Conservation (phyloP, 768 basidiomycete species). For the Pleurotus salmoneostramineus region DNA sequence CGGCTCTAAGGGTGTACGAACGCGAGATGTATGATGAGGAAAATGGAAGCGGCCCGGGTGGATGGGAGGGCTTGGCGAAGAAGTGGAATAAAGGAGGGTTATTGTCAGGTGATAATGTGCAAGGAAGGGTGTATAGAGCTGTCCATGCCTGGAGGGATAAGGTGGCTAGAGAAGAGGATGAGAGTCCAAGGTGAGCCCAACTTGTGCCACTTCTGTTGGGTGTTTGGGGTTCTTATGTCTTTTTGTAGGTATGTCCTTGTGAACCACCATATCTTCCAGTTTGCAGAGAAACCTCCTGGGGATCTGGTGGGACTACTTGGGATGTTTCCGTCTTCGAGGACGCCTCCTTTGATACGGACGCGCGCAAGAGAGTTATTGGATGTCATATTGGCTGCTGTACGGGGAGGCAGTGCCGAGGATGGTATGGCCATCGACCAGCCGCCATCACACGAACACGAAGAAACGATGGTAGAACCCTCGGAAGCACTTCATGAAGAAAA, state of each 20-base stretch:
- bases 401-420: background rate
- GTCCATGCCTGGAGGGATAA: constrained; percentile 84
- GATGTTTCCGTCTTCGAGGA: constrained; percentile 41
- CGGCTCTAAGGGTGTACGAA: constrained; percentile 67
- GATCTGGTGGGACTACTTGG: constrained; percentile 60
- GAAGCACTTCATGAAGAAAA: background rate
- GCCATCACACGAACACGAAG: no score
- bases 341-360: constrained; percentile 61
- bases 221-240: background rate
- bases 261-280: constrained; percentile 69
- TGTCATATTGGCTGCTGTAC: constrained; percentile 32
- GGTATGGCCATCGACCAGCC: background rate
- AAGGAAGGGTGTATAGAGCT: constrained; percentile 61
- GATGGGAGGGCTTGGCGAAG: constrained; percentile 74
- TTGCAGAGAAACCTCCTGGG: constrained; percentile 68
- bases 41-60: constrained; percentile 59
- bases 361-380: constrained; percentile 62
- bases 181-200: constrained; percentile 63
- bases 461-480: background rate
- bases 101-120: constrained; percentile 31
- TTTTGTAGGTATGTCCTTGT: constrained; percentile 62
- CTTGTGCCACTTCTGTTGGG: background rate
- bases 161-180: constrained; percentile 79
- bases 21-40: constrained; percentile 67
- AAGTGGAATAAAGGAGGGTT: constrained; percentile 78